Base-by-base conservation (phyloP, 192 early-diverging fungal species). In the Blastocladiella britannica region DNA sequence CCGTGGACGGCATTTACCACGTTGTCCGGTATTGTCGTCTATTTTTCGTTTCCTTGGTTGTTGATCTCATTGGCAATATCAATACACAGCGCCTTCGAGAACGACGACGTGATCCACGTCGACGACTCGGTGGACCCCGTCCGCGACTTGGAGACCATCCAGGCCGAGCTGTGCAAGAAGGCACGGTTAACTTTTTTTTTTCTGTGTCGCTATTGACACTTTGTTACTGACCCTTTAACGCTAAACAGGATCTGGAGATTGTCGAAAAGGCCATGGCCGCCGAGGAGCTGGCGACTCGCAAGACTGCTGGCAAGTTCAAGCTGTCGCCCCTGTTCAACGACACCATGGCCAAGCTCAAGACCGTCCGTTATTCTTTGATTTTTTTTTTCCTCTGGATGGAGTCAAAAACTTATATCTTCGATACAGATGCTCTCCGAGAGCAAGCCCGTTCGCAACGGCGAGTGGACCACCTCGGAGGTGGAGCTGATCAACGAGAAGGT, bases 401-500 rank as follows among this genome's bases (percentile, higher is more conserved):
- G n/a, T n/a, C n/a, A n/a, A n/a, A n/a, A n/a, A n/a, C n/a, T n/a
- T n/a, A n/a, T n/a, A n/a, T n/a, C n/a, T n/a, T n/a, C n/a, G n/a
- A n/a, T 47, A 20, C n/a, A 47, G 37, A 47, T 47, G 37, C 37
- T 98, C 26, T 77, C 72, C 26, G 70, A 79, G 7, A 85, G 85
- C 65, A 85, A 86, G 65, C 89, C 93, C 59, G 82, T 91, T 24
- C 82, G 94, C 62, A 82, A 83, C 63, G 89, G 86, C 51, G 73
- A 77, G 28, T 98, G 94, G 94, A 73, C 65, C 64, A 87, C 82
- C 69, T 86, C 88, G 77, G 91, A 98, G 64, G 73, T 91, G 37
- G 37, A 47, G 37, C 37, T 47, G 37, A 47, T 47, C 37, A 47
- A 47, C 37, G 37, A 59, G 52, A 63, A 31, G 37, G 25, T 29